Conservation (phyloP, 129 eudicot species). For the Artemisia annua region DNA sequence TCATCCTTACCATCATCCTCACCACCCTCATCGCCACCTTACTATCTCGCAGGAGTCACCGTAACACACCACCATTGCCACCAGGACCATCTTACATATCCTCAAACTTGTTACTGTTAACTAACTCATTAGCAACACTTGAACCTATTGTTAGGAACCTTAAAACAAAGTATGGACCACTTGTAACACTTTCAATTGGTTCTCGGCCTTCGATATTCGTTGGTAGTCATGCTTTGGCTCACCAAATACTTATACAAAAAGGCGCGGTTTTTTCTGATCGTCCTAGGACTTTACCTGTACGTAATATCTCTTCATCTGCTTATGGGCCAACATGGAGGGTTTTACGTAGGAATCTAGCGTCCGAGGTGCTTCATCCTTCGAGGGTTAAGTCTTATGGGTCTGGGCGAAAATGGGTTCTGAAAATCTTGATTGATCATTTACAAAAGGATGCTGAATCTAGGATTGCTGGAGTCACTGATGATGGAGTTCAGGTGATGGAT, state of each 20-base stretch:
- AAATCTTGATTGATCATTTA: background rate
- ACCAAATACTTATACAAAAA: background rate
- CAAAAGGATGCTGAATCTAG: background rate
- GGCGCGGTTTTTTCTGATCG: background rate
- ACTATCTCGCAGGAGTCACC: background rate
- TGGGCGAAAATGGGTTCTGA: background rate
- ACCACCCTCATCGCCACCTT: background rate
- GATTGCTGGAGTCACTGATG: background rate
- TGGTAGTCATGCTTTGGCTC: background rate
- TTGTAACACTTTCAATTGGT: slow-evolving; percentile 3
- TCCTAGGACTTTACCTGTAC: background rate
- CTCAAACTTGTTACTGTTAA: background rate
- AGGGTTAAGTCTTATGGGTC: background rate
- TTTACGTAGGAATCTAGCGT: background rate
- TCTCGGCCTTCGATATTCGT: background rate
- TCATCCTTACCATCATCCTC: background rate
- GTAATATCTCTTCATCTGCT: background rate
- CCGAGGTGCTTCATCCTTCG: background rate
- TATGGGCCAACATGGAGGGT: slow-evolving; percentile 13
- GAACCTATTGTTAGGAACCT: background rate
- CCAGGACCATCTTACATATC: slow-evolving; percentile 7
- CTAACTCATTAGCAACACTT: background rate
- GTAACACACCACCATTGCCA: slow-evolving; percentile 10
- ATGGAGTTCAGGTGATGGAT: slow-evolving; percentile 1
- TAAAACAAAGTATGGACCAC: slow-evolving; percentile 3